phyloP scores from a whole-genome alignment of 2,329 filamentous ascomycete species.

The Microcyclosporella mali region DNA sequence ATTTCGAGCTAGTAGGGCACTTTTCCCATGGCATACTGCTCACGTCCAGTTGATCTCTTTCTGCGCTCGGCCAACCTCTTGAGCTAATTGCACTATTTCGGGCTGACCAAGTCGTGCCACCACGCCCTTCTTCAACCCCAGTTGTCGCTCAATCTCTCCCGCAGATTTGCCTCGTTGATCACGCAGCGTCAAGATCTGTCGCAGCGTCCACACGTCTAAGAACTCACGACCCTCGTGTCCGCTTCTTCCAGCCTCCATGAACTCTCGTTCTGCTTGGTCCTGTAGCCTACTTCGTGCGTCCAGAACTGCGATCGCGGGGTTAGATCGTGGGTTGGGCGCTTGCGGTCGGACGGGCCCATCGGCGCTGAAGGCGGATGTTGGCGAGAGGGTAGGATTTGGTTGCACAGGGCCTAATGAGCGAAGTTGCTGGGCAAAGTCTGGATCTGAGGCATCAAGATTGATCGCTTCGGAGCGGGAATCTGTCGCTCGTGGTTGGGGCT shows the following conservation, averaged over 20 bases:
- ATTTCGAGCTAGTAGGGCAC: neutral
- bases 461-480: constrained; percentile 43
- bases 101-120: constrained; percentile 27
- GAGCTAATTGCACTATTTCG: constrained; percentile 28
- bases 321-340: constrained; percentile 36
- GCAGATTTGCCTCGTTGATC: constrained; percentile 25
- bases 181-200: constrained; percentile 30
- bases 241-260: constrained; percentile 39
- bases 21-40: constrained; percentile 4
- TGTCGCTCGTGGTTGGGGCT: constrained; percentile 36
- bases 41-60: constrained; percentile 28
- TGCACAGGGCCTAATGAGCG: constrained; percentile 56
- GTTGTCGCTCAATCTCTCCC: constrained; percentile 28
- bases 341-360: constrained; percentile 28
- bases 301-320: constrained; percentile 51
- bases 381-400: constrained; percentile 51
- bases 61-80: constrained; percentile 26
- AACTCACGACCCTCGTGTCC: constrained; percentile 40
- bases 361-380: constrained; percentile 46
- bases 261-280: constrained; percentile 49
- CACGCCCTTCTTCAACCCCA: constrained; percentile 32
- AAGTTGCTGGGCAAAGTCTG: constrained; percentile 72
- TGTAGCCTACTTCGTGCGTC: constrained; percentile 47
- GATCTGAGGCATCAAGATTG: constrained; percentile 56
- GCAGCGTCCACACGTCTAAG: constrained; percentile 39